A percentile compares a stretch with the other conserved stretches of the same genome.
Conservation (phyloP, 768 basidiomycete genomes). For the Rhodosporidiobolus sp. region DNA sequence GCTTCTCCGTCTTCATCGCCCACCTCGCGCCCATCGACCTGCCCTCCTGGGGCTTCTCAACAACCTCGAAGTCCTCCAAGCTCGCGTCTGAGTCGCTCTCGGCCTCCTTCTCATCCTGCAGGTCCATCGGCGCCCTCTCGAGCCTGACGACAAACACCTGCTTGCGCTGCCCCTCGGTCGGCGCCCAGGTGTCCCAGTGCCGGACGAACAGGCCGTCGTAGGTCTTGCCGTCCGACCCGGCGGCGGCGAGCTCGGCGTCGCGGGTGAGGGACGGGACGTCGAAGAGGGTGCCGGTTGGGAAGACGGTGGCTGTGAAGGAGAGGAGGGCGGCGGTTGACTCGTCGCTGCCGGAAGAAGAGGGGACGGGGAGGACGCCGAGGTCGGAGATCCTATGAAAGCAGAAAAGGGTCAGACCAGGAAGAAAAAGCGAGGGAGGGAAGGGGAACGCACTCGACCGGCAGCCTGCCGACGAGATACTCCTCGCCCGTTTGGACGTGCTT, state of each 20-base stretch:
- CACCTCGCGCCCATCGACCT: background rate
- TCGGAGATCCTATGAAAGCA: constrained; percentile 26
- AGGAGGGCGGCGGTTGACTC: constrained; percentile 53
- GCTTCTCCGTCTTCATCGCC: background rate
- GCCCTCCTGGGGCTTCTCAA: constrained; percentile 17
- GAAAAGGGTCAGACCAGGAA: background rate
- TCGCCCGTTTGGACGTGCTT: constrained; percentile 26
- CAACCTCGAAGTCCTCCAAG: constrained; percentile 31
- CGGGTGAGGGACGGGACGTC: constrained; percentile 68
- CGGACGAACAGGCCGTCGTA: constrained; percentile 67
- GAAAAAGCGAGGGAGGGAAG: background rate
- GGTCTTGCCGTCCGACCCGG: constrained; percentile 59
- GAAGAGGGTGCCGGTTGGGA: constrained; percentile 68
- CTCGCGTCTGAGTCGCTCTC: constrained; percentile 19
- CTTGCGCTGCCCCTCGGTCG: constrained; percentile 60
- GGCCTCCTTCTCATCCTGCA: constrained; percentile 5
- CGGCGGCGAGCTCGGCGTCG: constrained; percentile 59
- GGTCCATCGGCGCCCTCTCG: constrained; percentile 48
- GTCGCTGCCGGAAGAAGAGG: constrained; percentile 50
- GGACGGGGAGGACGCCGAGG: constrained; percentile 19
- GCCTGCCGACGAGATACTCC: constrained; percentile 35
- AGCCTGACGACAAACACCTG: constrained; percentile 71
- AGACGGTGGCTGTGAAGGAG: constrained; percentile 81
- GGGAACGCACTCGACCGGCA: constrained; percentile 40
- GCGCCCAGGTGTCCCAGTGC: constrained; percentile 74